Evolutionary conservation across 257 asterid species (phyloP).

Genomic region (Thymus mandschuricus): DNA sequence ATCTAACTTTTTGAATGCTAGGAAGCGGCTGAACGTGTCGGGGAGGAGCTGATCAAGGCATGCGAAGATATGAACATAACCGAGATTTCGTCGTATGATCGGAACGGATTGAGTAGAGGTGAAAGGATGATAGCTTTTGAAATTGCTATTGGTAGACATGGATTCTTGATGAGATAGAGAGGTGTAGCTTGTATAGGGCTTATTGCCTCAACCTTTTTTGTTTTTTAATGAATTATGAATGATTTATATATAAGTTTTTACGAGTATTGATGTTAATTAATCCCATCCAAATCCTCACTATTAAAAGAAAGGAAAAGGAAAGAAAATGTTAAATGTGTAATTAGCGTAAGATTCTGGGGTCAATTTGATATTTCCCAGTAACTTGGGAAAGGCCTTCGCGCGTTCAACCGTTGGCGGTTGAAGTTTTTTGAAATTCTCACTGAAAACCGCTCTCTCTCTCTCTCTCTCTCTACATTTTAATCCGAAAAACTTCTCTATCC

Average conservation of each 20-base stretch:
- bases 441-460: slow-evolving; percentile 17
- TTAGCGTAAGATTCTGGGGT: background rate
- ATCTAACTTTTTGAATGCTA: slow-evolving; percentile 11
- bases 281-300: too few relatives aligned
- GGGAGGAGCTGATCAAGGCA: slow-evolving; percentile 78
- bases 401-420: slow-evolving; percentile 14
- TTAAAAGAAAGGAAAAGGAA: too few relatives aligned
- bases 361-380: background rate
- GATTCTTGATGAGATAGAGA: slow-evolving; percentile 67
- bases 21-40: slow-evolving; percentile 88
- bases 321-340: background rate
- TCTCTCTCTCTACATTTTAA: background rate
- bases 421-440: slow-evolving; percentile 1
- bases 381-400: background rate
- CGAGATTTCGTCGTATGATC: slow-evolving; percentile 75
- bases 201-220: background rate
- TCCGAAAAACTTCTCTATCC: background rate
- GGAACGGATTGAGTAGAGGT: slow-evolving; percentile 85
- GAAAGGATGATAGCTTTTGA: slow-evolving; percentile 84
- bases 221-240: background rate
- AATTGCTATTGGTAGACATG: slow-evolving; percentile 69
- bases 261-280: too few relatives aligned
- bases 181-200: background rate
- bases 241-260: too few relatives aligned
- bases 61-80: slow-evolving; percentile 69